Evolutionary conservation across 371 early-diverging fungal genomes (phyloP).

Genomic region (Chytridiales sp.): DNA sequence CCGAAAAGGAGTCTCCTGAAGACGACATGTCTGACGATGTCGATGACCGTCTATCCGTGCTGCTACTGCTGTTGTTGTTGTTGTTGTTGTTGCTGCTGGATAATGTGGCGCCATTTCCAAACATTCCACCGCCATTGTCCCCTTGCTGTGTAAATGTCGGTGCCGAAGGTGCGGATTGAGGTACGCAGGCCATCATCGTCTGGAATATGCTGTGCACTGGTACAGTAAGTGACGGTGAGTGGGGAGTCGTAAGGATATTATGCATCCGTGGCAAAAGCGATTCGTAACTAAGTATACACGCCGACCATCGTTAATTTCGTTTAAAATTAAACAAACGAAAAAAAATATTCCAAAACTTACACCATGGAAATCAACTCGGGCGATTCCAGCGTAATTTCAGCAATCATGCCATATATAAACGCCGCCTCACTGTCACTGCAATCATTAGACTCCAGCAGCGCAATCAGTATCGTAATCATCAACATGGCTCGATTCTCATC

Average conservation of each 20-base stretch:
- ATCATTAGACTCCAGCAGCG: slow-evolving; percentile 80
- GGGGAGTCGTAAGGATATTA: slow-evolving; percentile 67
- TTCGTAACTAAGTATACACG: slow-evolving; percentile 55
- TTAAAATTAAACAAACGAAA: slow-evolving; percentile 9
- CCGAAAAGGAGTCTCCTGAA: neutral
- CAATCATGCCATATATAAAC: slow-evolving; percentile 80
- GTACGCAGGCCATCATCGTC: slow-evolving; percentile 68
- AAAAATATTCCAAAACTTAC: slow-evolving; percentile 40
- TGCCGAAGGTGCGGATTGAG: slow-evolving; percentile 20
- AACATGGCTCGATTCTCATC: slow-evolving; percentile 68
- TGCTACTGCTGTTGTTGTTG: slow-evolving; percentile 2
- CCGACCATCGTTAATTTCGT: neutral
- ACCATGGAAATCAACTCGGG: slow-evolving; percentile 75
- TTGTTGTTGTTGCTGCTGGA: neutral
- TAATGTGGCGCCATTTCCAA: neutral
- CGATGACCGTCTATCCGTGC: neutral
- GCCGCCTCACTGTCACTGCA: slow-evolving; percentile 80
- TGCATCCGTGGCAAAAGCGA: slow-evolving; percentile 74
- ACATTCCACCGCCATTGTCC: neutral
- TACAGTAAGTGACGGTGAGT: slow-evolving; percentile 68
- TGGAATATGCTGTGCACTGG: slow-evolving; percentile 76
- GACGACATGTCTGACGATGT: neutral
- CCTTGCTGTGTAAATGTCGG: slow-evolving; percentile 16
- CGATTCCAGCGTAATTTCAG: slow-evolving; percentile 72
- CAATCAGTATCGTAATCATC: slow-evolving; percentile 72